Base-by-base conservation (phyloP, 2,329 filamentous ascomycete species). In the Cercospora zeina region DNA sequence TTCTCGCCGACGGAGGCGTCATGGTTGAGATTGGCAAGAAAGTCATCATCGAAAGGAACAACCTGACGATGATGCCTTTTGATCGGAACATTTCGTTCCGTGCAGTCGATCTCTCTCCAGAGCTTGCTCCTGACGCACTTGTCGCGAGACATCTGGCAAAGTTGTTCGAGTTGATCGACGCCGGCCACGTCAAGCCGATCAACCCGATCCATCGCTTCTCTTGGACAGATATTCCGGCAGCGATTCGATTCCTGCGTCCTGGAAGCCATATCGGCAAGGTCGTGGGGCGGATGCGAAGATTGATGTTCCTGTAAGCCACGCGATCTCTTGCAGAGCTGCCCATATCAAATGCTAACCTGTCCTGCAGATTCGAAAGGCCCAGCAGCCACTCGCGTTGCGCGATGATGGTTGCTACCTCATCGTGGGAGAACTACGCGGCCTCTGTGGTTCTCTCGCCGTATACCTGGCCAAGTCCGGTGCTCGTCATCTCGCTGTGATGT, bases 21-120 rank as follows among this genome's bases (percentile, higher is more conserved):
- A 61, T 77, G 69, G 37, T 69, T 13, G 71, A 73, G 45, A 67
- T 71, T n/a, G 68, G 69, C 16, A 69, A 68, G 57, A 54, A 61
- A 49, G 68, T 69, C 33, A 19, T 67, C 19, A n/a, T 64, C 6
- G 62, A 47, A 14, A 34, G 51, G 30, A 61, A 31, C 11, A 62
- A 58, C n/a, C 58, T 71, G 19, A 58, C 49, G 9, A 65, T 71
- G 62, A 39, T 62, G 1, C 34, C 50, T 4, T 71, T 70, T 54
- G 10, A 34, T 14, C 45, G 36, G 1, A 68, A 68, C 33, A 14
- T 56, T 8, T 50, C 58, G 3, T 68, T 61, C 39, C 31, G 30
- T 11, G 49, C 55, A 13, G 47, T 70, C 34, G 34, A 37, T 14
- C 34, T 37, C 13, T 68, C 56, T 16, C 45, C 27, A 75, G 69